Conservation (phyloP, 805 yeast species). For the Pichia thaimueangensis region DNA sequence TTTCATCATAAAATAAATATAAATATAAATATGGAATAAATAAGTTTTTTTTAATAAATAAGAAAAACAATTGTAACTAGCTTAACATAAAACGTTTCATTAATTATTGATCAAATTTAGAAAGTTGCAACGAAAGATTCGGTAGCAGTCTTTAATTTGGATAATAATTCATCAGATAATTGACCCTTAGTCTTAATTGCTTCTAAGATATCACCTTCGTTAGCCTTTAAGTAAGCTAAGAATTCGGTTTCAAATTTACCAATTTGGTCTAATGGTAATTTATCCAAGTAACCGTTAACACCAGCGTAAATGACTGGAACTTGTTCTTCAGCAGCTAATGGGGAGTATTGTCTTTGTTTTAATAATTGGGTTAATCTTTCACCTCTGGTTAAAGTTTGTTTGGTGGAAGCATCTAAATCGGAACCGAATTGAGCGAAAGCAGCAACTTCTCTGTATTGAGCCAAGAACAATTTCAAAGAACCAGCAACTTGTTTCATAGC, state of each 20-base stretch:
- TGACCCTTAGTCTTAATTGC: constrained; percentile 87
- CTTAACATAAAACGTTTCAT: constrained; percentile 13
- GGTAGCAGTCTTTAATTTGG: constrained; percentile 82
- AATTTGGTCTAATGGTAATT: constrained; percentile 75
- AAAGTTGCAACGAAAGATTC: constrained; percentile 91
- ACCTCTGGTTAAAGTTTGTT: constrained; percentile 98
- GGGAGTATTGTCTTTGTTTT: constrained; percentile 96
- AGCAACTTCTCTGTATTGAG: constrained; percentile 99
- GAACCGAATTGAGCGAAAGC: constrained; percentile 99
- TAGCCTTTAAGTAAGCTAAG: constrained; percentile 86
- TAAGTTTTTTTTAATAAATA: constrained; percentile 6
- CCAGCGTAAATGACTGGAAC: constrained; percentile 98
- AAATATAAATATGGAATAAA: constrained; percentile 19
- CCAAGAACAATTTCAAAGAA: constrained; percentile 99
- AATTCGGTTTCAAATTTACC: constrained; percentile 89
- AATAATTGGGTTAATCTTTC: constrained; percentile 99
- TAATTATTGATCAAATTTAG: constrained; percentile 37
- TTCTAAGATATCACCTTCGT: constrained; percentile 75
- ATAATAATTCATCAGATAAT: constrained; percentile 81
- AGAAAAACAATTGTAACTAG: constrained; percentile 9
- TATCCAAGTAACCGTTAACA: constrained; percentile 98
- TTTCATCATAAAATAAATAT: constrained; percentile 20
- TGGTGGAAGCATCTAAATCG: constrained; percentile 98
- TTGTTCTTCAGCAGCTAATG: constrained; percentile 98
- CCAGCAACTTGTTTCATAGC: constrained; percentile 99